phyloP scores from a whole-genome alignment of 176 grass and related monocot species.

The Alopecurus myosuroides region DNA sequence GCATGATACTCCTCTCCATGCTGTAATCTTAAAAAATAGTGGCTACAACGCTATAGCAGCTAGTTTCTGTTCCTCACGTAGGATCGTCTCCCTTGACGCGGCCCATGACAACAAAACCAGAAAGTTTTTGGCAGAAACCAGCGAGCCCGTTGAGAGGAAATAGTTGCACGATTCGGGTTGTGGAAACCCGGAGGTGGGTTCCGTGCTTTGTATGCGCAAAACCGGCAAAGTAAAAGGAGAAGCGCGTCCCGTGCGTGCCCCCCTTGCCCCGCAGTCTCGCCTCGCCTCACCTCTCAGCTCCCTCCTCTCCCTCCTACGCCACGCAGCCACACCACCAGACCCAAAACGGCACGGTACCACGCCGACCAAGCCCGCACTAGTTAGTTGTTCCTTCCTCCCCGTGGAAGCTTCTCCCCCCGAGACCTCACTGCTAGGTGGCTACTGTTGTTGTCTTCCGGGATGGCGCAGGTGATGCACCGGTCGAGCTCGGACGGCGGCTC shows the following conservation, averaged over 20 bases:
- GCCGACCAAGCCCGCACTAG: constrained; percentile 13
- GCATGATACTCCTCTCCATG: too few species aligned
- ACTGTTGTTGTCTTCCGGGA: neutral
- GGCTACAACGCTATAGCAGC: too few species aligned
- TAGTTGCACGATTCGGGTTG: neutral
- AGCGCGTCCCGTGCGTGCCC: constrained; percentile 22
- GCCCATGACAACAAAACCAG: too few species aligned
- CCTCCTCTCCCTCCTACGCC: neutral
- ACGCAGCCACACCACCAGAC: neutral
- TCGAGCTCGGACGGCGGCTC: constrained; percentile 87
- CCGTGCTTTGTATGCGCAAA: constrained; percentile 16
- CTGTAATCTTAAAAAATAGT: too few species aligned
- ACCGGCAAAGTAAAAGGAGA: neutral
- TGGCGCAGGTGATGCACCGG: constrained; percentile 57
- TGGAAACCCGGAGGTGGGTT: neutral
- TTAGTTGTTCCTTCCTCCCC: neutral
- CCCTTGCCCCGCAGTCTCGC: neutral
- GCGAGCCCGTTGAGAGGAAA: too few species aligned
- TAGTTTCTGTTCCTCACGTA: too few species aligned
- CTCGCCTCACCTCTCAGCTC: neutral
- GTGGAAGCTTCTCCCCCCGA: neutral
- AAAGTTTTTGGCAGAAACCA: too few species aligned
- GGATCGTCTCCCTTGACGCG: too few species aligned
- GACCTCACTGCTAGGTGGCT: neutral
- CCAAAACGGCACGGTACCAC: constrained; percentile 17